Base-by-base conservation (phyloP, 1,284 basidiomycete species). In the Mycena citricolor region DNA sequence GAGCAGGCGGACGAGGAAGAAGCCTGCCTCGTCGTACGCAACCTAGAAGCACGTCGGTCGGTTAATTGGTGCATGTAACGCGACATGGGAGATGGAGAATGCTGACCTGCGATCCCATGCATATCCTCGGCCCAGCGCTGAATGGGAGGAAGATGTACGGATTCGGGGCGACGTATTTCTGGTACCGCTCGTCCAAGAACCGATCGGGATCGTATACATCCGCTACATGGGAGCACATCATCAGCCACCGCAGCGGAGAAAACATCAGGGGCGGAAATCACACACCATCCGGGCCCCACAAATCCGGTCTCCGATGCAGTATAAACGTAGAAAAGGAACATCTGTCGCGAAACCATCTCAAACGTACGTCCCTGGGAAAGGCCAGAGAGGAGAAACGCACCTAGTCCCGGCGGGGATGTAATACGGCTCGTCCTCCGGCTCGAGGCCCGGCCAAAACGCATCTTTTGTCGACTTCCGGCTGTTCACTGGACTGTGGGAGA, bases 1-100 rank as follows among this genome's bases (percentile, higher is more conserved):
- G 5, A 45, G 36, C 7, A 45, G 37, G 19, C 35, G 39, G 19
- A 45, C 43, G 1, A 45, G 21, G 13, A 45, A 39, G 19, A 45
- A 45, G 2, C 43, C 31, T 2, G 43, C 43, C 21, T 45, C 30
- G 21, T 39, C 62, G 47, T 70, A 69, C 5, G 65, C 65, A 32
- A 68, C 69, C 62, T 68, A n/a, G n/a, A 52, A 50, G 8, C 50
- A 47, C 14, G n/a, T n/a, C n/a, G n/a, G n/a, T n/a, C n/a, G n/a
- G n/a, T n/a, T n/a, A n/a, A n/a, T n/a, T n/a, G n/a, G n/a, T n/a
- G n/a, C n/a, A n/a, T n/a, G n/a, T n/a, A n/a, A n/a, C n/a, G n/a
- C n/a, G n/a, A n/a, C n/a, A n/a, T n/a, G n/a, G n/a, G n/a, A n/a
- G n/a, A n/a, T n/a, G n/a, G n/a, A n/a, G n/a, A n/a, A n/a, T n/a